Evolutionary conservation across 345 rosid species (phyloP).

Genomic region (Aquilaria malaccensis): DNA sequence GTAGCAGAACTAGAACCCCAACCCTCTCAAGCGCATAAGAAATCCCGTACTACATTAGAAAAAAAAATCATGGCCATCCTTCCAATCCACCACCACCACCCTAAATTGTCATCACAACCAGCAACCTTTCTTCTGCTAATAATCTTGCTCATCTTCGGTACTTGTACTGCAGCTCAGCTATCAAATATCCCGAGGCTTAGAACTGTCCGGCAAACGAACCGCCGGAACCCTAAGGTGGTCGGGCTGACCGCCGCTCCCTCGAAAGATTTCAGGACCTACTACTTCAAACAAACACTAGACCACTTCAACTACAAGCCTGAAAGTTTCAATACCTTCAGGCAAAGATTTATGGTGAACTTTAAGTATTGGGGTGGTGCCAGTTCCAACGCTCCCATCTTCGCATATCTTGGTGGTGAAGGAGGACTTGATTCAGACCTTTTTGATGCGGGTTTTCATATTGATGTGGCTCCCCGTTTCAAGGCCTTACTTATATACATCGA

Average conservation of each 20-base stretch:
- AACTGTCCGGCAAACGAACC: conserved; percentile 4
- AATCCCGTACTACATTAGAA: too few species aligned
- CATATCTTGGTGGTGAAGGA: conserved; percentile 37
- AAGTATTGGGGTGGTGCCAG: conserved; percentile 45
- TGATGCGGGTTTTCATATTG: conserved; percentile 16
- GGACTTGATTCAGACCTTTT: conserved; percentile 18
- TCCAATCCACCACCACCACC: background rate
- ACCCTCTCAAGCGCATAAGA: too few species aligned
- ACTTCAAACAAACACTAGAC: conserved; percentile 39
- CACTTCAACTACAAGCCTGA: conserved; percentile 47
- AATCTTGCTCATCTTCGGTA: conserved; percentile 2
- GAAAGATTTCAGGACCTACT: conserved; percentile 19
- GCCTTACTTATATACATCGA: conserved; percentile 30
- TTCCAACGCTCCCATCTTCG: conserved; percentile 39
- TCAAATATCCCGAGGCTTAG: conserved; percentile 20
- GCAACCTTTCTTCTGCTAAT: background rate
- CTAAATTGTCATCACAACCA: background rate
- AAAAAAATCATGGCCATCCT: conserved; percentile 1
- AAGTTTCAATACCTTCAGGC: conserved; percentile 44
- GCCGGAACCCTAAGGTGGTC: background rate
- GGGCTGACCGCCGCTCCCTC: conserved; percentile 1
- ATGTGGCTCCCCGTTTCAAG: conserved; percentile 23
- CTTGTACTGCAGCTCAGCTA: background rate
- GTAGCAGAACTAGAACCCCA: too few species aligned
- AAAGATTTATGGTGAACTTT: conserved; percentile 35